Base-by-base conservation (phyloP, 1,139 yeast genomes). In the Pichia sp. region DNA sequence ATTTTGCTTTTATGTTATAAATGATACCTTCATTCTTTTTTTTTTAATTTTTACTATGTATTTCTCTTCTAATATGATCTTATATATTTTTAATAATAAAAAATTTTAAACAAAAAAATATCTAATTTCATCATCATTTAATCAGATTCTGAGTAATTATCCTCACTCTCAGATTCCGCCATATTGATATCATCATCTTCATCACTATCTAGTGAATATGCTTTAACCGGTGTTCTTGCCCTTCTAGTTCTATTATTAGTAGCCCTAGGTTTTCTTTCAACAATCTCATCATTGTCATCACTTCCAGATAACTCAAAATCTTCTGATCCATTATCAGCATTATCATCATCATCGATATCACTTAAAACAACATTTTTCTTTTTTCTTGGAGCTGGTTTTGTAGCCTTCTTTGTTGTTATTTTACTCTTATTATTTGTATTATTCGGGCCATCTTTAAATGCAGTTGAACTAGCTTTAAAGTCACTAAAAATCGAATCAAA, bases 401-500 rank as follows among this genome's bases (percentile, higher is more conserved):
- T 25, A 7, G 39, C 25, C 32, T 11, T 40, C 37, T 33, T 32
- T 2, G 37, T n/a, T 26, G 44, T 25, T 10, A 31, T 39, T 18
- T 37, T n/a, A 11, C 37, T 9, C 33, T 39, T 40, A 10, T 36
- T 46, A 10, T 37, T 9, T 30, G 35, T 34, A 27, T 6, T 5
- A 26, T 25, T 30, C 35, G 36, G 42, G 10, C 34, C 33, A 33
- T 50, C 44, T 28, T 42, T 47, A 26, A 42, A 39, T 10, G 40
- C 46, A 11, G 43, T 31, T 8, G 49, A 42, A 30, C 37, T 38
- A 42, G 44, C 38, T 18, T 39, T 50, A 28, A 58, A 56, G 4
- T 57, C 58, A 29, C 58, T 50, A 33, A 59, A 56, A 1, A 62
- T 58, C 1, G 60, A 56, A 49, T 56, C 58, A 44, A 61, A 58